phyloP scores from a whole-genome alignment of 2,329 filamentous ascomycete species.

The Penicillium italicum region DNA sequence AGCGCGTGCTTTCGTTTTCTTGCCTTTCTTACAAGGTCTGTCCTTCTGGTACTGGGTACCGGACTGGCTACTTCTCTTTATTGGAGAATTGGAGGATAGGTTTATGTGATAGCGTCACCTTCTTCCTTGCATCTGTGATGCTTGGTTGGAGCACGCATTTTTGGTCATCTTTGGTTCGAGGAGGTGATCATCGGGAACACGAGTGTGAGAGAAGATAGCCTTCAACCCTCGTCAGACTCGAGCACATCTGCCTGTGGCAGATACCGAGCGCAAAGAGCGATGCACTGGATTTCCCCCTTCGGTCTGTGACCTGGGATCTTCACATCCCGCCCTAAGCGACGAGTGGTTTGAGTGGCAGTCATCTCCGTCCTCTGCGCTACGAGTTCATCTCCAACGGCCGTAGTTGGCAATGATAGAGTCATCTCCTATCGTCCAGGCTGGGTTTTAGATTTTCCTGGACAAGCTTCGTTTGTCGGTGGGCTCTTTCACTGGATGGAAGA shows the following conservation, averaged over 20 bases:
- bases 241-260: slow-evolving; percentile 28
- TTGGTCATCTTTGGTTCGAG: slow-evolving; percentile 10
- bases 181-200: slow-evolving; percentile 3
- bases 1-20: slow-evolving; percentile 11
- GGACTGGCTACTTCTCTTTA: slow-evolving; percentile 31
- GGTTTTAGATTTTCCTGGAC: slow-evolving; percentile 37
- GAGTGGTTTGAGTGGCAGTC: not conserved
- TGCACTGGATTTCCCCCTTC: slow-evolving; percentile 20
- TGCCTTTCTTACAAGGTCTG: slow-evolving; percentile 31
- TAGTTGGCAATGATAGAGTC: slow-evolving; percentile 43
- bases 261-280: slow-evolving; percentile 22
- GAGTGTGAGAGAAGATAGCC: not conserved
- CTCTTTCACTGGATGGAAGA: slow-evolving; percentile 30
- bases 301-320: slow-evolving; percentile 35
- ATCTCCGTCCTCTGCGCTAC: not conserved
- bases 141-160: slow-evolving; percentile 19
- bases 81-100: slow-evolving; percentile 16
- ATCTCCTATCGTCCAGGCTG: slow-evolving; percentile 55
- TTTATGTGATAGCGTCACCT: slow-evolving; percentile 22
- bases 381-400: slow-evolving; percentile 1
- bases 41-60: slow-evolving; percentile 40
- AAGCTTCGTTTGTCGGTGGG: slow-evolving; percentile 26
- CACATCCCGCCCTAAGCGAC: slow-evolving; percentile 7
- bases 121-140: slow-evolving; percentile 37
- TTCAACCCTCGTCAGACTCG: slow-evolving; percentile 9